Evolutionary conservation across 495 filamentous ascomycete species (phyloP).

Genomic region (Hypoxylon lienhwacheense): DNA sequence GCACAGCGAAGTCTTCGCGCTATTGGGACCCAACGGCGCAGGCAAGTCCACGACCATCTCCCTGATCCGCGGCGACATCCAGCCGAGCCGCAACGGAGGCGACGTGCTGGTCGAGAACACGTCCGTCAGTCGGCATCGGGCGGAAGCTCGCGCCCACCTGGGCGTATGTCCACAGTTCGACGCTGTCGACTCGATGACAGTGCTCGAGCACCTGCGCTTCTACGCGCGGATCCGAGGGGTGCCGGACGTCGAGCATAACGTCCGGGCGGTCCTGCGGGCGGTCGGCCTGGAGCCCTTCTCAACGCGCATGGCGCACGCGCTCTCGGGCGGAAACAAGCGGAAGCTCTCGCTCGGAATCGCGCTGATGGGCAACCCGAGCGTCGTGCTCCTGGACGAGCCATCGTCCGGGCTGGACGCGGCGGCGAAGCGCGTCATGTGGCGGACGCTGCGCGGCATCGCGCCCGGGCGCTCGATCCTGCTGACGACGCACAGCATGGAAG

Average conservation of each 20-base stretch:
- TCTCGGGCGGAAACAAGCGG: slow-evolving; percentile 74
- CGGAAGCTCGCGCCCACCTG: slow-evolving; percentile 66
- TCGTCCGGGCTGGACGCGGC: slow-evolving; percentile 71
- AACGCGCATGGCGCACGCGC: slow-evolving; percentile 62
- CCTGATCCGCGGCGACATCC: slow-evolving; percentile 80
- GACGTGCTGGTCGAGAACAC: slow-evolving; percentile 76
- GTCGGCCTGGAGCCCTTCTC: slow-evolving; percentile 63
- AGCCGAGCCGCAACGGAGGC: slow-evolving; percentile 59
- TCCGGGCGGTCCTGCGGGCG: slow-evolving; percentile 58
- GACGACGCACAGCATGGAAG: slow-evolving; percentile 82
- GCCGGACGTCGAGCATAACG: slow-evolving; percentile 62
- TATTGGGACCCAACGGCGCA: slow-evolving; percentile 86
- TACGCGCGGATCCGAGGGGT: slow-evolving; percentile 74
- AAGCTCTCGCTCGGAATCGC: slow-evolving; percentile 76
- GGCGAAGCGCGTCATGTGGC: slow-evolving; percentile 76
- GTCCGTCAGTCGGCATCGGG: slow-evolving; percentile 64
- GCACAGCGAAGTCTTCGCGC: slow-evolving; percentile 77
- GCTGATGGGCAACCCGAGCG: slow-evolving; percentile 72
- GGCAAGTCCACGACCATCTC: slow-evolving; percentile 86
- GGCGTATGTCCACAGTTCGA: slow-evolving; percentile 81
- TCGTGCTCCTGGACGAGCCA: slow-evolving; percentile 73
- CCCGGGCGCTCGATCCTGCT: slow-evolving; percentile 64
- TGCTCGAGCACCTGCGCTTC: slow-evolving; percentile 70
- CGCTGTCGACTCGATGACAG: slow-evolving; percentile 69
- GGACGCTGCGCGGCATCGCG: slow-evolving; percentile 60